Base-by-base conservation (phyloP, 1,284 basidiomycete species). In the Trametes sp. region DNA sequence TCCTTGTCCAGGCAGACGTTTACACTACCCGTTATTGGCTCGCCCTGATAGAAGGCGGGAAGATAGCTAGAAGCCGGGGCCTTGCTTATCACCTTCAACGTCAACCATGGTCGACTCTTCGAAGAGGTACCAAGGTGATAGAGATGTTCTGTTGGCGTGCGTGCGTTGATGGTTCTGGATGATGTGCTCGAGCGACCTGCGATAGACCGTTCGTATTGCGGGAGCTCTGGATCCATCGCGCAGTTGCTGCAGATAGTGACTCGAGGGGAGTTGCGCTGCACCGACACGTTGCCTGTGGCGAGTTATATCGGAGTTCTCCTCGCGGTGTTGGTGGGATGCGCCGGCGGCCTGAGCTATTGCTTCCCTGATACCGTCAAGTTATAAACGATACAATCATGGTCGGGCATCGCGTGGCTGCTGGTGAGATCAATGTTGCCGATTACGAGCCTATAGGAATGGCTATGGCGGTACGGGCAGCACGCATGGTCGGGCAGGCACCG, bases 21-120 rank as follows among this genome's bases (percentile, higher is more conserved):
- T 0, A 86, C 81, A 14, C 73, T 72, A 26, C 85, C 85, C 4
- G 74, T 70, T 49, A 87, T 76, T 19, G 66, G 63, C 66, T 87
- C 84, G 14, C 80, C 82, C 62, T 84, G 76, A 46, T 77, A 68
- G 61, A 82, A 82, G 13, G 75, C 64, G 14, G 83, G 84, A 11
- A 79, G 71, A 46, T 68, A 57, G 1, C 31, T 46, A 6, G 68
- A 48, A 8, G 58, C 53, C 5, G 54, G 61, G 1, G 69, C 69
- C 11, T 64, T 66, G 59, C 72, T 72, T 6, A 57, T 29, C 19
- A 70, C 60, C 38, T 56, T 67, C 46, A 72, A 55, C 1, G 62
- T 70, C 29, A 68, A 45, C 69, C 69, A 73, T 5, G 67, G 58
- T 5, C 35, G 52, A 6, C 57, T 54, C 42, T 55, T 64, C 36